A percentile compares a stretch with the other conserved stretches of the same genome.
These are phyloP conservation scores for Nidularia sp. DNA, from an alignment of 768 basidiomycete species.

Conservation along the genomic window DNA sequence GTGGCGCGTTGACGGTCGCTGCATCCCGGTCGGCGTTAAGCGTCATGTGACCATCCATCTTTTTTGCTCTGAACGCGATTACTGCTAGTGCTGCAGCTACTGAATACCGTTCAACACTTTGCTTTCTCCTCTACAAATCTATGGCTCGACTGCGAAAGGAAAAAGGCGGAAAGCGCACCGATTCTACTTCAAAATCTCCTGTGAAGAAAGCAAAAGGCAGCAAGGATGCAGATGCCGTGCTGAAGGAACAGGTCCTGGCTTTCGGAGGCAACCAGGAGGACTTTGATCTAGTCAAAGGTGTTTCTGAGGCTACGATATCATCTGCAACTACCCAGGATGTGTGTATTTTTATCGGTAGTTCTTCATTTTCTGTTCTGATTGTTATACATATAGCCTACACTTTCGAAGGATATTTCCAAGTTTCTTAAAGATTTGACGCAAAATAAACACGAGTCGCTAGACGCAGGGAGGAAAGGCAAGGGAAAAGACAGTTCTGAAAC, in stretches of 20 bases:
- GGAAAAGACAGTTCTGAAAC: slow-evolving; percentile 10
- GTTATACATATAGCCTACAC: slow-evolving; percentile 23
- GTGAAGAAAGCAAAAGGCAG: neutral
- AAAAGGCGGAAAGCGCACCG: too few relatives aligned
- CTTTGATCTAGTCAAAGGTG: slow-evolving; percentile 36
- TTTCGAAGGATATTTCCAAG: slow-evolving; percentile 42
- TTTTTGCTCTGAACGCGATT: too few relatives aligned
- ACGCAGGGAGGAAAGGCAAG: slow-evolving; percentile 3
- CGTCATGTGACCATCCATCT: too few relatives aligned
- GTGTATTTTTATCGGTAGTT: slow-evolving; percentile 6
- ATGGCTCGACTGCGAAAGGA: too few relatives aligned
- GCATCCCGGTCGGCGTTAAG: too few relatives aligned
- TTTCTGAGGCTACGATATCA: slow-evolving; percentile 23
- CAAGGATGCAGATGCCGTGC: slow-evolving; percentile 9
- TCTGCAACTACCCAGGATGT: slow-evolving; percentile 27
- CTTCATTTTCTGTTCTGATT: neutral
- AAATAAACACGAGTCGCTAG: slow-evolving; percentile 9
- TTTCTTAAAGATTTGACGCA: slow-evolving; percentile 32
- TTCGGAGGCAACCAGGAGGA: slow-evolving; percentile 48
- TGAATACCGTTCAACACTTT: neutral
- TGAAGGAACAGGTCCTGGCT: slow-evolving; percentile 30
- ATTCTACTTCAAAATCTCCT: neutral
- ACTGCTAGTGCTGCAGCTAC: too few relatives aligned
- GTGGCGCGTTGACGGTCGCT: too few relatives aligned
- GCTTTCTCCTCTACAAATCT: neutral